Conservation (phyloP, 1,284 basidiomycete genomes). For the Macrocystidia cucumis region DNA sequence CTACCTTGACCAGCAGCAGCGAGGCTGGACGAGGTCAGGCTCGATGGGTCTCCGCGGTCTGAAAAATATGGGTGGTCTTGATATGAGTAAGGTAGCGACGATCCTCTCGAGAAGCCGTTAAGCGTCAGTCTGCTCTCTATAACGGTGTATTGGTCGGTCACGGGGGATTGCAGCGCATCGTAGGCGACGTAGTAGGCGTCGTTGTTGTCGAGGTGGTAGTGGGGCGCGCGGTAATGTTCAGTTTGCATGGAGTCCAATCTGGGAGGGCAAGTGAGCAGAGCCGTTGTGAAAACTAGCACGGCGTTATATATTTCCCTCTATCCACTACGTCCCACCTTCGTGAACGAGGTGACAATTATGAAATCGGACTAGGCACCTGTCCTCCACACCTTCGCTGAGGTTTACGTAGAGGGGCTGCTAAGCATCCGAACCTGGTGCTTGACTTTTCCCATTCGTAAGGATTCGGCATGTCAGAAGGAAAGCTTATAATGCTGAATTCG, state of each 20-base stretch:
- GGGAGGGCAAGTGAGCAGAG: slow-evolving; percentile 20
- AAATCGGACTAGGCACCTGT: slow-evolving; percentile 33
- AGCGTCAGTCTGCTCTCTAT: slow-evolving; percentile 21
- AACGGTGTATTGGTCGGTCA: slow-evolving; percentile 19
- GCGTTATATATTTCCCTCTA: slow-evolving; percentile 34
- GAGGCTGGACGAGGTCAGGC: slow-evolving; percentile 23
- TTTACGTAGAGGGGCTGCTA: slow-evolving; percentile 34
- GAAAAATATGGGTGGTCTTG: slow-evolving; percentile 31
- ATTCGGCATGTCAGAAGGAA: slow-evolving; percentile 15
- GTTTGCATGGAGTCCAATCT: slow-evolving; percentile 23
- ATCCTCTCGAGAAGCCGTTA: slow-evolving; percentile 39
- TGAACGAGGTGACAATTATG: slow-evolving; percentile 31
- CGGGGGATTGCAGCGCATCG: slow-evolving; percentile 14
- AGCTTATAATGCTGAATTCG: slow-evolving; percentile 11
- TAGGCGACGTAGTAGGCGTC: slow-evolving; percentile 11
- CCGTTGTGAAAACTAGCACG: slow-evolving; percentile 14
- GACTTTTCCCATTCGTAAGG: slow-evolving; percentile 20
- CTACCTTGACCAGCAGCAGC: slow-evolving; percentile 20
- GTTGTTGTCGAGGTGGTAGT: too few relatives aligned
- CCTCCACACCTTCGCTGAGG: slow-evolving; percentile 26
- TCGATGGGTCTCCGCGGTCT: slow-evolving; percentile 30
- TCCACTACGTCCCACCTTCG: slow-evolving; percentile 28
- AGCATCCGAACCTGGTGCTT: slow-evolving; percentile 28
- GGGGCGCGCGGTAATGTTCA: slow-evolving; percentile 19
- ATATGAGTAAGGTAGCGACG: slow-evolving; percentile 33